Evolutionary conservation across 805 yeast genomes (phyloP), one percentile per base, ranked within the genome.

Genomic region (Cyberlindnera galapagoensis): DNA sequence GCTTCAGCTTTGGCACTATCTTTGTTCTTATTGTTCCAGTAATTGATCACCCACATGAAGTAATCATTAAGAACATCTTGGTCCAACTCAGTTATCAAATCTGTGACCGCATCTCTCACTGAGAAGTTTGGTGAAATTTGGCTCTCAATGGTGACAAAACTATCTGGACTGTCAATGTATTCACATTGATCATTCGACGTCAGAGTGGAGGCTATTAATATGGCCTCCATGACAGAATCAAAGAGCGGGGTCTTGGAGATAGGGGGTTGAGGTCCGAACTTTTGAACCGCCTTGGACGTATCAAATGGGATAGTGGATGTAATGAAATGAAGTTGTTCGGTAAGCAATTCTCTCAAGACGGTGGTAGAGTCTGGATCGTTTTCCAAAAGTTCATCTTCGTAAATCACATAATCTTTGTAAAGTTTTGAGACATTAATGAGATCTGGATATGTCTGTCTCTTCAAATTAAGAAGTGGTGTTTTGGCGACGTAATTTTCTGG

Each of bases 111-210:
- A 30, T 76, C 80, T 33, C 97, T 69, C 1, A 78, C 69, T 3
- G 69, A 55, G 8, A 57, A 56, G 5, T 69, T 71, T 0, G 77
- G 59, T 0, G 78, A 59, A 20, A 87, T 64, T 2, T 86, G 95
- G 2, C 84, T 66, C 35, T 83, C 87, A 21, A 74, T 80, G 3
- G 87, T 71, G 6, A 85, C 82, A 52, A 74, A 86, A 4, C 54
- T 57, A 47, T 87, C 85, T 48, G 76, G 70, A 49, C 87, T 88
- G 3, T 59, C 62, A 4, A 56, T 52, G 66, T 79, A 83, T n/a
- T 40, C 42, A 5, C 66, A 68, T 21, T 63, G 69, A 0, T 60
- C 54, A 5, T 62, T 67, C 2, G 46, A 36, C 7, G 53, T 43
- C 4, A 46, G 13, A 11, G 39, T 34, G 10, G 46, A 24, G 4